Evolutionary conservation across 202 grass and related monocot species (phyloP), one percentile per base, ranked within the genome.

Genomic region (Cymbopogon flexuosus): DNA sequence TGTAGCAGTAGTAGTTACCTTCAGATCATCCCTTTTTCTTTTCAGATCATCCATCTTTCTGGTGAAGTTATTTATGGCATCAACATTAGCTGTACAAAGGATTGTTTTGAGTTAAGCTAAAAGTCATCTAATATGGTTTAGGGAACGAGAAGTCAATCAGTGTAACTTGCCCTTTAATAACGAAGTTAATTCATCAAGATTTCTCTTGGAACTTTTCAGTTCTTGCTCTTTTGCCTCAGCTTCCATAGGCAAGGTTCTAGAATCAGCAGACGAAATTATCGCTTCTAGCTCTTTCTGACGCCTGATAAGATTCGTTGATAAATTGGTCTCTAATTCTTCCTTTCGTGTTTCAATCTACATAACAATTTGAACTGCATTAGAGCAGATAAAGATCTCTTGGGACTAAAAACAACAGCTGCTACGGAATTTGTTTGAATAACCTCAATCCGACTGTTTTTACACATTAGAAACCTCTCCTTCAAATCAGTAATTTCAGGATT

Each of bases 401-500:
- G 18, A 51, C 78, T 78, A 40, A 81, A 29, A 52, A 73, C 7
- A 49, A 79, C 22, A 54, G 15, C 15, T 37, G 31, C 45, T 45
- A 35, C 57, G 63, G 61, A 36, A 66, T 80, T 83, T 82, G 36
- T 40, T 87, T 83, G 12, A 68, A 73, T 71, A 77, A 98, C 92
- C 87, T 99, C 92, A 24, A 99, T 95, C 79, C 90, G 84, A 52
- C 82, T 91, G 79, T 90, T 95, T 98, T 95, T 98, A 84, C 95
- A 95, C 62, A 65, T 59, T 42, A 95, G 84, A 84, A 95, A 86
- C 27, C 24, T 88, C 77, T 98, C 95, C 84, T 98, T 95, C 24
- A 95, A 76, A 83, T 86, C 80, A n/a, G 91, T 95, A 87, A 98
- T 95, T 94, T 98, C 95, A 83, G 95, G 95, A 70, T 95, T 98